These are phyloP conservation scores for Carallia brachiata DNA, from an alignment of 345 rosid genomes.

Conservation along the genomic window DNA sequence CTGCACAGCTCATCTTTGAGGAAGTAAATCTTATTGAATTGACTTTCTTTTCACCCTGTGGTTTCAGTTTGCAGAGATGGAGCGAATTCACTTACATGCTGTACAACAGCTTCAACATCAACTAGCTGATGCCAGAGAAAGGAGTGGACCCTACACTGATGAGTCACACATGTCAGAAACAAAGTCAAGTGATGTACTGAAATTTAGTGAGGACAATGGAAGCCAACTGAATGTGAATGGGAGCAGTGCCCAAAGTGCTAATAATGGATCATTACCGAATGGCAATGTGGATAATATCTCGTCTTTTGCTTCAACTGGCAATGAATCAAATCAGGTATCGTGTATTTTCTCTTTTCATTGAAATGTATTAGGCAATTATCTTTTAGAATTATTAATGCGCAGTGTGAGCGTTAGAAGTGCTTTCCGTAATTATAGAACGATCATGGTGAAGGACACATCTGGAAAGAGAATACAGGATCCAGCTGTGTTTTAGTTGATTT, in stretches of 20 bases:
- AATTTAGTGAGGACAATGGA: conserved; percentile 51
- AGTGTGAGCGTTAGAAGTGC: neutral
- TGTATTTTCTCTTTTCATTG: neutral
- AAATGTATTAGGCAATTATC: neutral
- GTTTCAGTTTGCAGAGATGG: conserved; percentile 82
- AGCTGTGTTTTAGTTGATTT: too few species aligned
- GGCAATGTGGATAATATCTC: conserved; percentile 47
- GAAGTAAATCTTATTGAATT: conserved; percentile 6
- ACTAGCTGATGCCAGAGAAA: conserved; percentile 72
- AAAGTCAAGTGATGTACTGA: conserved; percentile 49
- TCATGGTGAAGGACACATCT: neutral
- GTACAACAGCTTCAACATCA: conserved; percentile 87
- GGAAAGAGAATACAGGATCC: too few species aligned
- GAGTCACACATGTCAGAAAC: conserved; percentile 49
- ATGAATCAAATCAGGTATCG: conserved; percentile 51
- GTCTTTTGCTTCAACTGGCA: conserved; percentile 48
- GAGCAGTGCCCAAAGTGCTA: conserved; percentile 31
- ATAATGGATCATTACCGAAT: conserved; percentile 38
- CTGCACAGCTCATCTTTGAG: neutral
- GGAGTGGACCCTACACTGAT: conserved; percentile 55
- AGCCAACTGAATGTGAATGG: conserved; percentile 55
- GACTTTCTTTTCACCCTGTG: conserved; percentile 9
- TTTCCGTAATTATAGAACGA: neutral
- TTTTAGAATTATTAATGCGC: neutral
- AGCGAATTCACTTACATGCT: conserved; percentile 76